Evolutionary conservation across 805 yeast genomes (phyloP), one percentile per base, ranked within the genome.

Genomic region (Teunomyces pallodes): DNA sequence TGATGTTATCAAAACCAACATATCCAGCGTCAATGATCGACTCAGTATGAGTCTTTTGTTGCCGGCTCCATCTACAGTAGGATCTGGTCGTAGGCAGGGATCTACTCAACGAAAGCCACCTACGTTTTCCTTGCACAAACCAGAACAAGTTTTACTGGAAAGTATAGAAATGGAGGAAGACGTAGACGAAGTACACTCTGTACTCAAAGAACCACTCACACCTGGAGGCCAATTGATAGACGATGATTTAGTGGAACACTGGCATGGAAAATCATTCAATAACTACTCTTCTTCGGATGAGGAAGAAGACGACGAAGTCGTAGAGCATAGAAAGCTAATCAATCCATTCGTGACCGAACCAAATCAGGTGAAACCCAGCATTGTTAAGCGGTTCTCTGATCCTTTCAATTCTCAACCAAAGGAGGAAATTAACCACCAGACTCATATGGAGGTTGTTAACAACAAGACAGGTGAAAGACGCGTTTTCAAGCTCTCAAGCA

Each of bases 1-100:
- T 43, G 61, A 58, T 36, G 51, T 60, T 32, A 54, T 54, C 41
- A 53, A 48, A 20, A 41, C 47, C 32, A 38, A 31, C 27, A 27
- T 32, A 28, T 17, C 48, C 28, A 35, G 36, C 7, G 46, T 45
- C 29, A 45, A 32, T 17, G 48, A 43, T 17, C 43, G 51, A 29
- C 46, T 50, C 42, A 53, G 65, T 43, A 61, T 66, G 46, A 65
- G 67, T 2, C 48, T 62, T 32, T 53, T 71, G 13, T 54, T 70
- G 27, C 76, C 76, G 2, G 62, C 66, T 16, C 75, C 72, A 4
- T 66, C 73, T 1, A 66, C 70, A 1, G 60, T 69, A 8, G 75
- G 76, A 1, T 55, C 70, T 6, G 76, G 75, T 28, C 38, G 40
- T 13, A 16, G 33, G 32, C 40, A 33, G 24, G 26, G 26, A 8